These are phyloP conservation scores for Pleurotus tuoliensis DNA, from an alignment of 768 basidiomycete genomes.

Conservation along the genomic window DNA sequence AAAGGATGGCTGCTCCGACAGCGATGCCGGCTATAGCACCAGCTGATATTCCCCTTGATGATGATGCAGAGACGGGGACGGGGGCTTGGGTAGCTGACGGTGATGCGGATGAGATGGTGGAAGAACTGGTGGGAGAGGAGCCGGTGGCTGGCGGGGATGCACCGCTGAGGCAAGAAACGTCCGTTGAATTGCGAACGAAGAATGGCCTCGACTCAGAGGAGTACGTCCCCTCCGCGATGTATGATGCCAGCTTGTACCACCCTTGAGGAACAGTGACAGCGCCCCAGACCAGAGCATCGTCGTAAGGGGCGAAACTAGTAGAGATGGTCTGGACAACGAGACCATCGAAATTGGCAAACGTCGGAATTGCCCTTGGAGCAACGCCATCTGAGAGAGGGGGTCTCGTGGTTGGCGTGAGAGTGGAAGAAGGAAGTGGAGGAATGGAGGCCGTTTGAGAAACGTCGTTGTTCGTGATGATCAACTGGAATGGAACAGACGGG, in stretches of 20 bases:
- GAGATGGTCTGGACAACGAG: conserved; percentile 21
- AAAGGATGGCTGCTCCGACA: conserved; percentile 38
- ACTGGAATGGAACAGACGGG: conserved; percentile 18
- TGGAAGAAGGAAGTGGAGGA: conserved; percentile 9
- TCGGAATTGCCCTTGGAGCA: conserved; percentile 9
- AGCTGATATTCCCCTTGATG: conserved; percentile 25
- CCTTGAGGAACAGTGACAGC: conserved; percentile 45
- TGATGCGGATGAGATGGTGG: conserved; percentile 15
- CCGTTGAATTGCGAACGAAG: conserved; percentile 31
- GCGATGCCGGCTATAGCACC: conserved; percentile 51
- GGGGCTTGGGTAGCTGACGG: conserved; percentile 14
- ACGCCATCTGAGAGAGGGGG: background rate
- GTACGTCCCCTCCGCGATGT: conserved; percentile 15
- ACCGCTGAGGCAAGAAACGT: conserved; percentile 32
- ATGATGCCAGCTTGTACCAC: conserved; percentile 38
- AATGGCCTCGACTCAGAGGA: conserved; percentile 25
- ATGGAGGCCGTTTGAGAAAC: conserved; percentile 22
- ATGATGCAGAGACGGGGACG: conserved; percentile 19
- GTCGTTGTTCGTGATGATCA: conserved; percentile 38
- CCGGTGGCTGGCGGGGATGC: conserved; percentile 8
- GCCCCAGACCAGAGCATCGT: conserved; percentile 34
- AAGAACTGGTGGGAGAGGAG: conserved; percentile 14
- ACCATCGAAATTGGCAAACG: conserved; percentile 11
- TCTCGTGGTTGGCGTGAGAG: background rate
- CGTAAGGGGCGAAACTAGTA: conserved; percentile 22